phyloP scores from a whole-genome alignment of 2,329 filamentous ascomycete species.

The Stylonectria norvegica region DNA sequence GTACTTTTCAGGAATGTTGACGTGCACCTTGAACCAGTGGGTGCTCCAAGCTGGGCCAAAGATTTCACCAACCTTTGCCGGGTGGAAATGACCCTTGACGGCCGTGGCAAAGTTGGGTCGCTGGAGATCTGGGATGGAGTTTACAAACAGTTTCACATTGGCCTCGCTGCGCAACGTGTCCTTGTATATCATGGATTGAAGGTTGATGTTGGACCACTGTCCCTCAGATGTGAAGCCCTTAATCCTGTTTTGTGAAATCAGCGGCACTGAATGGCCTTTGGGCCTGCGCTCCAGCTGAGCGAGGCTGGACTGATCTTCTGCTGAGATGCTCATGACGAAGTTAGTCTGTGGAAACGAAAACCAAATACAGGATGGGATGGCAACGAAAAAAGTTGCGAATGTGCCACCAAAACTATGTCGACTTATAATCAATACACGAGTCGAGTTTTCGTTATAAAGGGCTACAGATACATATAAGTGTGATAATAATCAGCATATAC shows the following conservation, averaged over 20 bases:
- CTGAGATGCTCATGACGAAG: not conserved
- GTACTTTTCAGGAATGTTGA: constrained; percentile 52
- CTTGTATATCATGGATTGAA: not conserved
- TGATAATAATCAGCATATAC: not conserved
- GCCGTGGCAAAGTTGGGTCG: not conserved
- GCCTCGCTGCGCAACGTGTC: not conserved
- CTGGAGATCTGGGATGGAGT: not conserved
- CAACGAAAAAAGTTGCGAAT: not conserved
- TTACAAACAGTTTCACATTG: not conserved
- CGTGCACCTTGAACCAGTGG: constrained; percentile 63
- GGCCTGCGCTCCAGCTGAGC: not conserved
- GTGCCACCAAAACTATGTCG: not conserved
- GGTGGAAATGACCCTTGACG: constrained; percentile 1
- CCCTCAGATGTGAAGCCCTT: not conserved
- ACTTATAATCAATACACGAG: not conserved
- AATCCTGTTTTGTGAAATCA: not conserved
- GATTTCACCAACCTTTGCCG: constrained; percentile 50
- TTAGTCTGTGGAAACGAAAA: not conserved
- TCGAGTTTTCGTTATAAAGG: not conserved
- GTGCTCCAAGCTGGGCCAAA: constrained; percentile 71
- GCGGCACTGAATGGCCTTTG: not conserved
- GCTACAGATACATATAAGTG: not conserved
- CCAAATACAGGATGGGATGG: not conserved
- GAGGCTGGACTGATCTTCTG: not conserved
- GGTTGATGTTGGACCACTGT: not conserved